phyloP scores from a whole-genome alignment of 441 rosid species.

The Sinapis alba region DNA sequence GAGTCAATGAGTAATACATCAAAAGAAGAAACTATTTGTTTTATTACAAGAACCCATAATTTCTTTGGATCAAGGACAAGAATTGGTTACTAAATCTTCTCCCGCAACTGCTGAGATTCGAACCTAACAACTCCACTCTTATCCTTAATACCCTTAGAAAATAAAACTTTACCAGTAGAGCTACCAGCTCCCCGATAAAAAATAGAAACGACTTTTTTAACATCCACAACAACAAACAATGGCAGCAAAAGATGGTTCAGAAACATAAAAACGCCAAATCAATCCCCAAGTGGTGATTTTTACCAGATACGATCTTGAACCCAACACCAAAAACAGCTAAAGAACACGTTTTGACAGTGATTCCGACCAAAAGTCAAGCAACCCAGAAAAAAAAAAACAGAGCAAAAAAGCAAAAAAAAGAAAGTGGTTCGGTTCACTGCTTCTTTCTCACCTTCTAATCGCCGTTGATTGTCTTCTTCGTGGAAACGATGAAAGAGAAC shows the following conservation, averaged over 20 bases:
- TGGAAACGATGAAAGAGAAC: constrained; percentile 13
- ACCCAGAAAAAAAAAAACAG: not conserved
- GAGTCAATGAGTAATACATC: not conserved
- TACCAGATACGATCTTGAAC: constrained; percentile 5
- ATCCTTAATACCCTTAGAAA: too few species aligned
- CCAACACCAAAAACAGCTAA: constrained; percentile 11
- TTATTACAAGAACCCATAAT: too few species aligned
- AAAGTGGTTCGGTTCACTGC: not conserved
- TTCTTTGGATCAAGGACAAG: too few species aligned
- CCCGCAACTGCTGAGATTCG: not conserved
- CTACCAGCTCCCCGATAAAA: not conserved
- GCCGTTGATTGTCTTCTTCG: constrained; percentile 3
- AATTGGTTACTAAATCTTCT: too few species aligned
- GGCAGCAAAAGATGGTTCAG: not conserved
- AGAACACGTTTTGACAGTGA: not conserved
- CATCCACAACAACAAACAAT: not conserved
- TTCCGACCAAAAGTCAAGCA: constrained; percentile 2
- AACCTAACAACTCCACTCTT: not conserved
- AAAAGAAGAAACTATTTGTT: not conserved
- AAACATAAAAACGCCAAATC: constrained; percentile 12
- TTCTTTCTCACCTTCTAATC: constrained; percentile 31
- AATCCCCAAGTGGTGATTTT: not conserved
- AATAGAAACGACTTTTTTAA: not conserved
- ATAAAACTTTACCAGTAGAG: not conserved
- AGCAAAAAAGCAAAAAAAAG: not conserved